phyloP scores from a whole-genome alignment of 106 monocot species.

The Vanilla planifolia region DNA sequence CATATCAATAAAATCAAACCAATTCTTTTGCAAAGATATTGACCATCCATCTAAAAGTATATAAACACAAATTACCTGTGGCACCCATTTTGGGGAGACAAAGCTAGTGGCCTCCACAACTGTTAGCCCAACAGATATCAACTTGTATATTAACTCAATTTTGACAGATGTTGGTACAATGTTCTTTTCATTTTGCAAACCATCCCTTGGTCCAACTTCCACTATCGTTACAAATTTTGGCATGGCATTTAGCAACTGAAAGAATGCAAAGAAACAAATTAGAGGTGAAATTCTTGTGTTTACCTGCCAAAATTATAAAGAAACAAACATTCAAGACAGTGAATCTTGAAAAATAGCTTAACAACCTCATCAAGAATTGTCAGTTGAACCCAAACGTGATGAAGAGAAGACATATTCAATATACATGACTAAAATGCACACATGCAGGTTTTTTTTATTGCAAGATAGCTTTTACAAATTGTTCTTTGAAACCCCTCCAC shows the following conservation, averaged over 20 bases:
- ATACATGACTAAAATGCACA: too few species aligned
- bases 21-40: not conserved
- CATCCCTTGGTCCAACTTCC: conserved; percentile 97
- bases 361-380: too few species aligned
- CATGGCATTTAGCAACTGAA: conserved; percentile 56
- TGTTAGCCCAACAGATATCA: conserved; percentile 59
- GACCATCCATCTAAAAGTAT: not conserved
- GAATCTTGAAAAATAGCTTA: too few species aligned
- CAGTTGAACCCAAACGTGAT: too few species aligned
- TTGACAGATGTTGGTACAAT: conserved; percentile 77
- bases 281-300: not conserved
- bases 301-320: too few species aligned
- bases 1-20: too few species aligned
- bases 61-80: conserved; percentile 45
- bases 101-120: conserved; percentile 98
- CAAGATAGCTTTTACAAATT: too few species aligned
- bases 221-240: conserved; percentile 90
- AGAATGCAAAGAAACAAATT: not conserved
- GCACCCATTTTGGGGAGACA: conserved; percentile 98
- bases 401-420: too few species aligned
- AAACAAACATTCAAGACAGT: too few species aligned
- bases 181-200: conserved; percentile 89
- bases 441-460: too few species aligned
- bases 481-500: too few species aligned
- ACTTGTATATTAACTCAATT: conserved; percentile 70